Conservation (phyloP, 768 basidiomycete species). For the Xerocomellus chrysenteron region DNA sequence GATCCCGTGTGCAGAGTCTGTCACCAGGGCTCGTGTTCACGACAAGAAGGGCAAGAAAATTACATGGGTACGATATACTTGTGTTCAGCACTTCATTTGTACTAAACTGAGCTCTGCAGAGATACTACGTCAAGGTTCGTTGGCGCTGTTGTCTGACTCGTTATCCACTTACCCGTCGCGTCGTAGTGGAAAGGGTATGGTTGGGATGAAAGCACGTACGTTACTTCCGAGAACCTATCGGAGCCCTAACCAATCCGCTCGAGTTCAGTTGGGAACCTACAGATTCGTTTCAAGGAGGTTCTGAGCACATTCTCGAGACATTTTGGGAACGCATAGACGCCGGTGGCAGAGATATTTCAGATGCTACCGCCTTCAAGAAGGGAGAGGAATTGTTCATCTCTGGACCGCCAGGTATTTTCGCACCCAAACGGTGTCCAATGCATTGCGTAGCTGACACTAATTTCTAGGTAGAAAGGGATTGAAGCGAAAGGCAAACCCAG, state of each 20-base stretch:
- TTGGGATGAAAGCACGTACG: constrained; percentile 58
- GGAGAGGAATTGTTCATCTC: constrained; percentile 55
- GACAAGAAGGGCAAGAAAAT: constrained; percentile 44
- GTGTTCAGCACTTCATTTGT: constrained; percentile 1
- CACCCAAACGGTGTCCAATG: neutral
- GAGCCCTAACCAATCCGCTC: constrained; percentile 4
- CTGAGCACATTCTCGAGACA: constrained; percentile 47
- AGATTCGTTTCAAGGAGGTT: constrained; percentile 54
- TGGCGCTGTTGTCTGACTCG: neutral
- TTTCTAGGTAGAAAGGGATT: constrained; percentile 17
- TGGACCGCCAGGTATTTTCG: constrained; percentile 57
- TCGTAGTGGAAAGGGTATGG: constrained; percentile 62
- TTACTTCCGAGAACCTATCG: constrained; percentile 8
- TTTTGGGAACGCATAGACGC: constrained; percentile 40
- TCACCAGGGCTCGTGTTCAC: constrained; percentile 52
- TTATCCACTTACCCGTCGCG: constrained; percentile 3
- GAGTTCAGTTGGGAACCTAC: constrained; percentile 63
- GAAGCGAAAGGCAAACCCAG: constrained; percentile 18
- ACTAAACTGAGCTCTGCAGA: constrained; percentile 36
- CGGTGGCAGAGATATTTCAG: constrained; percentile 44
- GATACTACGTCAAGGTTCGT: constrained; percentile 59
- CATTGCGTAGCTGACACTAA: neutral
- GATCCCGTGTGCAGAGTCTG: constrained; percentile 41
- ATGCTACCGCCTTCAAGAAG: constrained; percentile 48
- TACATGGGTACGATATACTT: constrained; percentile 45